Evolutionary conservation across 768 basidiomycete genomes (phyloP).

Genomic region (Thelephora ganbajun): DNA sequence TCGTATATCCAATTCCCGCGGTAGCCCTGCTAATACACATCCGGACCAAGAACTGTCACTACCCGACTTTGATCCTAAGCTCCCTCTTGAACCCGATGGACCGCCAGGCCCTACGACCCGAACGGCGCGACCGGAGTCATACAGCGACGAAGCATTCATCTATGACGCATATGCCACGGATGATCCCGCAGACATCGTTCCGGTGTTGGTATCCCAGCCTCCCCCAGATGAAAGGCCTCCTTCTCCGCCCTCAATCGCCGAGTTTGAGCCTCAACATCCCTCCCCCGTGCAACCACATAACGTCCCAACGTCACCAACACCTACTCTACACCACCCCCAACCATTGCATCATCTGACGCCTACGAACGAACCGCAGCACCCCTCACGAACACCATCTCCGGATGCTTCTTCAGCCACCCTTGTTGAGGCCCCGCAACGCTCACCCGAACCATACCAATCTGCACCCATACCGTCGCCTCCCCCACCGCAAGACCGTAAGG

Average conservation of each 20-base stretch:
- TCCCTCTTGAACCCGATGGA: too few species aligned
- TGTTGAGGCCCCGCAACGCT: slow-evolving; percentile 14
- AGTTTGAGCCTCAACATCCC: neutral
- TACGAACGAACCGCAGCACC: slow-evolving; percentile 20
- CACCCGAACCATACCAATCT: slow-evolving; percentile 13
- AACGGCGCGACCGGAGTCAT: slow-evolving; percentile 48
- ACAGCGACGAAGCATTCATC: slow-evolving; percentile 69
- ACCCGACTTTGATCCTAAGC: too few species aligned
- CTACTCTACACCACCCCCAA: slow-evolving; percentile 48
- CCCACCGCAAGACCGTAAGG: slow-evolving; percentile 9
- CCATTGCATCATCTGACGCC: slow-evolving; percentile 41
- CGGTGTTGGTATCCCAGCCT: slow-evolving; percentile 1
- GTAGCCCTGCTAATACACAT: too few species aligned
- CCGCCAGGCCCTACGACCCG: slow-evolving; percentile 9
- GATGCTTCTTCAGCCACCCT: slow-evolving; percentile 7
- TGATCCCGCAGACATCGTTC: slow-evolving; percentile 19
- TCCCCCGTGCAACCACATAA: slow-evolving; percentile 1
- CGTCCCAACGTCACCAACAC: slow-evolving; percentile 10
- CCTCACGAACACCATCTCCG: slow-evolving; percentile 52
- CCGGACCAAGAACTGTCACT: too few species aligned
- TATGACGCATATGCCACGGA: slow-evolving; percentile 73
- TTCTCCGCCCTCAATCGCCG: neutral
- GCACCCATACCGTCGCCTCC: slow-evolving; percentile 19
- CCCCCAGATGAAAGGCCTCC: neutral
- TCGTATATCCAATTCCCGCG: slow-evolving; percentile 17